Percentiles rank a stretch among this genome's conserved stretches.
Evolutionary conservation across 352 stramenopile species (phyloP).

Genomic region (Peronospora farinosa): DNA sequence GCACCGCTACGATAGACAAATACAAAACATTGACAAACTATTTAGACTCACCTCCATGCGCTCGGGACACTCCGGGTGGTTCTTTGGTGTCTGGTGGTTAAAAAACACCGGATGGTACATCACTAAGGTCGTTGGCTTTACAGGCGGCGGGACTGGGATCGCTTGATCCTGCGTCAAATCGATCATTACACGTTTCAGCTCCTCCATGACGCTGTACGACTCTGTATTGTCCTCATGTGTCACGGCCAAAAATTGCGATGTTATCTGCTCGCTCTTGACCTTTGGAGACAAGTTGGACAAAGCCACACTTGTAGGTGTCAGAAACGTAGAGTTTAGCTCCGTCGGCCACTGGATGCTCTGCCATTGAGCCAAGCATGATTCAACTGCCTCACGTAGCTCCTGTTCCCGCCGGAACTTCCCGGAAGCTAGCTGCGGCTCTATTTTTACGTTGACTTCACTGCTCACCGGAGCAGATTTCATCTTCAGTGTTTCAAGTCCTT

Average conservation of each 20-base stretch:
- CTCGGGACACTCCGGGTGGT: constrained; percentile 77
- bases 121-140: constrained; percentile 56
- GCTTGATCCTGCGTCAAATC: constrained; percentile 63
- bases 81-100: constrained; percentile 77
- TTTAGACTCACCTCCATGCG: constrained; percentile 59
- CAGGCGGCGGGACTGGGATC: constrained; percentile 11
- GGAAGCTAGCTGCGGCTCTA: constrained; percentile 8
- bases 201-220: constrained; percentile 44
- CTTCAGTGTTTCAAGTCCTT: constrained; percentile 3
- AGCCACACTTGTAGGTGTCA: constrained; percentile 22
- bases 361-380: constrained; percentile 54
- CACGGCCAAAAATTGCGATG: constrained; percentile 7
- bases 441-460: constrained; percentile 21
- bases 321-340: constrained; percentile 45
- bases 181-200: constrained; percentile 75
- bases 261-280: constrained; percentile 33
- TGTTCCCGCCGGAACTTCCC: constrained; percentile 43
- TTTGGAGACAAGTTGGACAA: constrained; percentile 2
- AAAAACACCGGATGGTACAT: constrained; percentile 81
- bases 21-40: background rate
- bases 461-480: background rate
- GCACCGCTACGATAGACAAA: constrained; percentile 1
- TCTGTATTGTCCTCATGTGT: constrained; percentile 19
- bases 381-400: constrained; percentile 42
- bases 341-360: constrained; percentile 58